Conservation (phyloP, 768 basidiomycete genomes). For the Mycena rebaudengoi region DNA sequence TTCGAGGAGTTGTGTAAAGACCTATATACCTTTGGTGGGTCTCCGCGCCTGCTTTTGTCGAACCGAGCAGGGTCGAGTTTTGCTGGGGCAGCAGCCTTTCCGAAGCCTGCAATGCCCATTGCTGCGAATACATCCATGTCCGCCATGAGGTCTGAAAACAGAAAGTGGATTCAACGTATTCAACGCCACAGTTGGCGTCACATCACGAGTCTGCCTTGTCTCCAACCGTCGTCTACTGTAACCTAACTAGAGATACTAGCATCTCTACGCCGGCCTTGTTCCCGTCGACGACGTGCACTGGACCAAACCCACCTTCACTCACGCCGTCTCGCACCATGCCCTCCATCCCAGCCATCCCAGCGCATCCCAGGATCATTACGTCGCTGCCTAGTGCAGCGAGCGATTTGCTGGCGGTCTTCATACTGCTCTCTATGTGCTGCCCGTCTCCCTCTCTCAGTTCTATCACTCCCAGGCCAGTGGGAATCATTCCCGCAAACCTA, state of each 20-base stretch:
- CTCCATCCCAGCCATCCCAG: constrained; percentile 51
- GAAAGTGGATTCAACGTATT: background rate
- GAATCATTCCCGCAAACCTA: constrained; percentile 44
- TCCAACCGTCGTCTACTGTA: constrained; percentile 17
- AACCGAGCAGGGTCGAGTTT: constrained; percentile 80
- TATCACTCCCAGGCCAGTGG: constrained; percentile 43
- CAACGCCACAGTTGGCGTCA: too few species aligned
- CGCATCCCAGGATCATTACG: constrained; percentile 49
- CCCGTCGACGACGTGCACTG: constrained; percentile 45
- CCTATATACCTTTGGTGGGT: constrained; percentile 39
- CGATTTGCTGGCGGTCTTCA: constrained; percentile 40
- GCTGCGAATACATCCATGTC: constrained; percentile 79
- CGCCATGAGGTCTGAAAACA: constrained; percentile 43
- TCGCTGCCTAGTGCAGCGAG: constrained; percentile 44
- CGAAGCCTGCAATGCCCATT: constrained; percentile 88
- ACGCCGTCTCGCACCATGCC: constrained; percentile 38
- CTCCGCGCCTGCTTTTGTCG: constrained; percentile 75
- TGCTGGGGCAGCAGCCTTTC: constrained; percentile 73
- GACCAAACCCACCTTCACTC: constrained; percentile 32
- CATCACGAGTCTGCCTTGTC: too few species aligned
- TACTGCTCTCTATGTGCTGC: constrained; percentile 34
- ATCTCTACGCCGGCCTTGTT: constrained; percentile 48
- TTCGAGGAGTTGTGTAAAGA: background rate
- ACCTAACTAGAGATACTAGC: constrained; percentile 41
- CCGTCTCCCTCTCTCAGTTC: constrained; percentile 44